Evolutionary conservation across 257 asterid genomes (phyloP).

Genomic region (Agastache rugosa): DNA sequence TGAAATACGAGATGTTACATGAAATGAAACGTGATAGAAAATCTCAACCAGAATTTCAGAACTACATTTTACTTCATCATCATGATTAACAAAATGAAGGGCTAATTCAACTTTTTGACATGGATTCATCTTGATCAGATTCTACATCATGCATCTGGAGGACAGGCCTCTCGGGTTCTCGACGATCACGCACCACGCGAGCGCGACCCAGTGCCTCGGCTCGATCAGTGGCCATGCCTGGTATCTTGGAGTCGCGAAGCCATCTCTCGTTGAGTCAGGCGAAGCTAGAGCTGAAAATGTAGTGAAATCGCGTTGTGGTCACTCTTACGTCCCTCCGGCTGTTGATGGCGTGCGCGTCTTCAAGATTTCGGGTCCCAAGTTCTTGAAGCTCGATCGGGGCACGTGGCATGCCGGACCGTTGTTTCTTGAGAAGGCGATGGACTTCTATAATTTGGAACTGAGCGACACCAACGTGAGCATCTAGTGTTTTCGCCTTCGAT

Average conservation of each 20-base stretch:
- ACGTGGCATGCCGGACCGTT: constrained; percentile 99
- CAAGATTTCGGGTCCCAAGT: constrained; percentile 82
- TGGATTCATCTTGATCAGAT: constrained; percentile 42
- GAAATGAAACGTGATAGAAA: neutral
- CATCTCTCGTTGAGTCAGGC: constrained; percentile 63
- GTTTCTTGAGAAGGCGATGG: constrained; percentile 65
- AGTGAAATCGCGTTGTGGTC: constrained; percentile 67
- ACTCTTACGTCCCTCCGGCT: constrained; percentile 69
- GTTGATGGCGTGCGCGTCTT: constrained; percentile 74
- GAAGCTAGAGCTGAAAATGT: constrained; percentile 39
- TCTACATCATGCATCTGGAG: constrained; percentile 82
- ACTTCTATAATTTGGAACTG: constrained; percentile 87
- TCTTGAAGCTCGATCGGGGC: constrained; percentile 70
- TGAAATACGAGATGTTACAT: neutral
- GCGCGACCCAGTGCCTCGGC: constrained; percentile 91
- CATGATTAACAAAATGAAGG: neutral
- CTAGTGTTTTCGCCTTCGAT: too few species aligned
- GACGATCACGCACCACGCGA: constrained; percentile 82
- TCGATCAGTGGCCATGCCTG: constrained; percentile 81
- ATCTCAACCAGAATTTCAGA: neutral
- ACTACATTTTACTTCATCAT: neutral
- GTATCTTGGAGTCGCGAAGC: constrained; percentile 93
- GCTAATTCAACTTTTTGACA: neutral
- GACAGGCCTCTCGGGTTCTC: constrained; percentile 67
- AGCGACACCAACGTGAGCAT: constrained; percentile 79